Conservation (phyloP, 768 basidiomycete genomes). For the Russula compacta region DNA sequence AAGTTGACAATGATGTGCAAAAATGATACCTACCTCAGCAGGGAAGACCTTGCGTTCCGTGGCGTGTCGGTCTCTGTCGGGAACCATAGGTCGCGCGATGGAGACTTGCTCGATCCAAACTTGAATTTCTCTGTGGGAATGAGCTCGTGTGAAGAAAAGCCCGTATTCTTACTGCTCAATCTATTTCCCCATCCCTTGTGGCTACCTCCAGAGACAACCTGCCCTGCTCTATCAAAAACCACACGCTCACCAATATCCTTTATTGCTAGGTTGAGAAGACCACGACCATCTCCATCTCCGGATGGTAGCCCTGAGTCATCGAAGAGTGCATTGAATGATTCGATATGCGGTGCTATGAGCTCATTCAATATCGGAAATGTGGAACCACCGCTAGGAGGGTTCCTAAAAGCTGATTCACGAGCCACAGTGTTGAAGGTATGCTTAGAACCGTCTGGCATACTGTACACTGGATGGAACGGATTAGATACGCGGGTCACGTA, state of each 20-base stretch:
- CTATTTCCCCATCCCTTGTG: constrained; percentile 68
- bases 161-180: constrained; percentile 58
- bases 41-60: constrained; percentile 78
- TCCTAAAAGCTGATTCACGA: constrained; percentile 68
- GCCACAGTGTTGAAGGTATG: constrained; percentile 72
- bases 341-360: constrained; percentile 87
- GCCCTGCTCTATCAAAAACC: constrained; percentile 75
- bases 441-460: constrained; percentile 42
- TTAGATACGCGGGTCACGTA: not conserved
- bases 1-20: not conserved
- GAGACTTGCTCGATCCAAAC: constrained; percentile 88
- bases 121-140: constrained; percentile 28
- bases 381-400: constrained; percentile 60
- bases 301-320: constrained; percentile 78
- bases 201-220: constrained; percentile 43
- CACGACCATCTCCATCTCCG: constrained; percentile 69
- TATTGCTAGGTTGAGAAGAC: constrained; percentile 67
- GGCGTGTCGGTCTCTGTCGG: constrained; percentile 70
- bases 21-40: constrained; percentile 53
- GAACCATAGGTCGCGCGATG: constrained; percentile 76
- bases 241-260: constrained; percentile 85
- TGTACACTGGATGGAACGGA: constrained; percentile 22
- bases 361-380: constrained; percentile 80
- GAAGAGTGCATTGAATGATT: constrained; percentile 94
- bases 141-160: constrained; percentile 8